Percentiles rank a stretch among this genome's conserved stretches.
These are phyloP conservation scores for Amanita pseudoporphyria DNA, from an alignment of 768 basidiomycete species.

Conservation along the genomic window DNA sequence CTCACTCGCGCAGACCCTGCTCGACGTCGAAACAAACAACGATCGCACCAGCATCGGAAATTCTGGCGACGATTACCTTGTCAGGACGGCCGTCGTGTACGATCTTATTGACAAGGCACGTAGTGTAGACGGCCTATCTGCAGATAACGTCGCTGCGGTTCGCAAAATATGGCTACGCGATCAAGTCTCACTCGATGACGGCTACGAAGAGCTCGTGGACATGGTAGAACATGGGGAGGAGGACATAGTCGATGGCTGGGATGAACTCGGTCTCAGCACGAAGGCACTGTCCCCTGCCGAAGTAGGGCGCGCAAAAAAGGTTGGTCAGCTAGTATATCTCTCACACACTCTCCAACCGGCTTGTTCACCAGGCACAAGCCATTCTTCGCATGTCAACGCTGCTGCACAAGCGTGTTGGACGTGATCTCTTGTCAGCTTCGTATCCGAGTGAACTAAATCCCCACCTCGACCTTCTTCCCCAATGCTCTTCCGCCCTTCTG, in stretches of 20 bases:
- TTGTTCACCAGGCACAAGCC: constrained; percentile 39
- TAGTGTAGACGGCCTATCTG: constrained; percentile 37
- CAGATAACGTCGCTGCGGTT: constrained; percentile 50
- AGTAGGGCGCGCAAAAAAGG: constrained; percentile 50
- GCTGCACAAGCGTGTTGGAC: constrained; percentile 51
- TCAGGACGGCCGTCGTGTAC: constrained; percentile 51
- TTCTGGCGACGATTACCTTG: constrained; percentile 38
- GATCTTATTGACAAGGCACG: constrained; percentile 46
- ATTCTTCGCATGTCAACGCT: constrained; percentile 50
- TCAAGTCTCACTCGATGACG: constrained; percentile 51
- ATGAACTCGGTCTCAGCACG: constrained; percentile 46
- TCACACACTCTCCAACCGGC: constrained; percentile 3
- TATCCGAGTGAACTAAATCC: constrained; percentile 14
- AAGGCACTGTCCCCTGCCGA: constrained; percentile 39
- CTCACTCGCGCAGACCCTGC: constrained; percentile 34
- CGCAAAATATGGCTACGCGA: constrained; percentile 40
- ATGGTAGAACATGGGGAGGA: constrained; percentile 37
- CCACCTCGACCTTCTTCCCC: constrained; percentile 41
- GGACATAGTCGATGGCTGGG: constrained; percentile 48
- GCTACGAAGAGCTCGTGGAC: constrained; percentile 43
- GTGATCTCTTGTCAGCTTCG: constrained; percentile 34
- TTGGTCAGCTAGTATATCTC: constrained; percentile 14
- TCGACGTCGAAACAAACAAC: constrained; percentile 22
- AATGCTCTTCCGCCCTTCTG: constrained; percentile 41
- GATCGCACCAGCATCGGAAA: constrained; percentile 13